Base-by-base conservation (phyloP, 2,329 filamentous ascomycete species). In the Coniochaeta ligniaria region DNA sequence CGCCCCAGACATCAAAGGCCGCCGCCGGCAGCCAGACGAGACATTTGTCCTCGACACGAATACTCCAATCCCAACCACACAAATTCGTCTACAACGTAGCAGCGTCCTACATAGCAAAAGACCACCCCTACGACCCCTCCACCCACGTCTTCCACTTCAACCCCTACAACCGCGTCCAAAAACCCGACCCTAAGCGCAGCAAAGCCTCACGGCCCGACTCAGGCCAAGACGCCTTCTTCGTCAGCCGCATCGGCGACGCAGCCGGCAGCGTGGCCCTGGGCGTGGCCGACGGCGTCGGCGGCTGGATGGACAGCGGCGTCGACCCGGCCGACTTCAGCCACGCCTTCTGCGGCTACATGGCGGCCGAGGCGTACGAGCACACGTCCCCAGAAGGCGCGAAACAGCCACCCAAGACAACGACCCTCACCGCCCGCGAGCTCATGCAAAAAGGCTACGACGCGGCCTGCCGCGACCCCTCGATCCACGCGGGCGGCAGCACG, bases 251-350 rank as follows among this genome's bases (percentile, higher is more conserved):
- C n/a, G 91, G 90, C 58, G 84, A 86, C 64, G 83, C 83, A 22
- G 63, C 65, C 1, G 82, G 86, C 41, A 81, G 86, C 45, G 83
- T 96, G 12, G 91, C 93, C 0, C 88, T 99, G 66, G 95, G 92
- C 20, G 85, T 99, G 26, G 92, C 93, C 59, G 95, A 99, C 72
- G 95, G 95, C 12, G 95, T 99, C 0, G 95, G 95, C 56, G 95
- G 95, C 38, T 99, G 95, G 93, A 86, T 89, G 64, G 91, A 96
- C 67, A 94, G 90, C 43, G 92, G 92, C 52, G 88, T 99, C 59
- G 93, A 99, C 70, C 93, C 95, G 9, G 92, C 92, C 31, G 91
- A 97, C 75, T 98, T 98, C 75, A 95, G 94, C 3, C 94, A 98
- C 72, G 91, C 90, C 45, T 80, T 99, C 62, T 98, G 95, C 79